phyloP scores from a whole-genome alignment of 805 yeast genomes.

The Candida coquimbonensis region DNA sequence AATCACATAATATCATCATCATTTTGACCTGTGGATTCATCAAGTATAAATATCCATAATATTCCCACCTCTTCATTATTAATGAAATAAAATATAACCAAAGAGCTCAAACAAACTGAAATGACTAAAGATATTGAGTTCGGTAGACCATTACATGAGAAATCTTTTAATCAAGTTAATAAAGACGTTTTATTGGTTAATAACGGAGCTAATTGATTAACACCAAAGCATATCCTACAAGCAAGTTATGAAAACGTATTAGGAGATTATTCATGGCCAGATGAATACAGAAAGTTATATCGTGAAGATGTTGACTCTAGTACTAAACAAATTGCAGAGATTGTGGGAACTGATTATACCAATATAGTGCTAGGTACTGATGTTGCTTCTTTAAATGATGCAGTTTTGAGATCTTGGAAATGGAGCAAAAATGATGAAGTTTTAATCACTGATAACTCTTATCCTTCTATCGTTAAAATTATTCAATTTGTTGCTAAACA shows the following conservation, averaged over 20 bases:
- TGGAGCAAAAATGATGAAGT: conserved; percentile 40
- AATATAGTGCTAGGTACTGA: conserved; percentile 45
- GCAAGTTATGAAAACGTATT: conserved; percentile 24
- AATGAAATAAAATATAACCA: no score
- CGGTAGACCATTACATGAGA: conserved; percentile 1
- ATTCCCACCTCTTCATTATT: no score
- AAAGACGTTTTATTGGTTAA: conserved; percentile 39
- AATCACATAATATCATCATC: no score
- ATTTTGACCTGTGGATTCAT: no score
- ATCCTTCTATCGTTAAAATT: conserved; percentile 8
- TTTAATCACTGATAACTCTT: conserved; percentile 18
- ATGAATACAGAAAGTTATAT: conserved; percentile 31
- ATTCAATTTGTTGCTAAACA: conserved; percentile 18
- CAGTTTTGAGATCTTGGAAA: conserved; percentile 44
- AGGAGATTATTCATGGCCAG: conserved; percentile 35
- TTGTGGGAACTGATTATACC: conserved; percentile 38
- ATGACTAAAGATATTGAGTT: conserved; percentile 2
- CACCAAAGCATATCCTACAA: conserved; percentile 40
- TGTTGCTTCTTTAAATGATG: conserved; percentile 51
- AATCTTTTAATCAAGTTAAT: conserved; percentile 32
- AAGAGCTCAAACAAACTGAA: no score
- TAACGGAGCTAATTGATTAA: conserved; percentile 55
- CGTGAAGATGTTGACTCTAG: conserved; percentile 25
- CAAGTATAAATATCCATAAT: no score
- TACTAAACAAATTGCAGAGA: conserved; percentile 29